Conservation (phyloP, 805 yeast genomes). For the Priceomyces carsonii region DNA sequence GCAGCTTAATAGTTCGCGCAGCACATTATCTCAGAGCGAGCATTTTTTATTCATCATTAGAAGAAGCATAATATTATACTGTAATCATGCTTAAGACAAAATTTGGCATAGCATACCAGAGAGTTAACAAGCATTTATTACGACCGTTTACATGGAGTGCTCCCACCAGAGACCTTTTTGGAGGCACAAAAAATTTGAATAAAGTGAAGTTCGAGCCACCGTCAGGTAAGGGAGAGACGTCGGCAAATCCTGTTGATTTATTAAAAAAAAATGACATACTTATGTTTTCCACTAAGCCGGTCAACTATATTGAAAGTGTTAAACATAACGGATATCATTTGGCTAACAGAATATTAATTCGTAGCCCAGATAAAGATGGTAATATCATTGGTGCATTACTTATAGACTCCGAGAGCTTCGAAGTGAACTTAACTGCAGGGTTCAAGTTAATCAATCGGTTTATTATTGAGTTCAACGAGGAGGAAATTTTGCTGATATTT, state of each 20-base stretch:
- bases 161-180: slow-evolving; percentile 12
- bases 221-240: slow-evolving; percentile 36
- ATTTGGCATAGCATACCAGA: too few relatives aligned
- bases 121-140: too few relatives aligned
- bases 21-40: too few relatives aligned
- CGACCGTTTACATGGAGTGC: too few relatives aligned
- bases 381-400: slow-evolving; percentile 49
- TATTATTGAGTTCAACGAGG: slow-evolving; percentile 50
- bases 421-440: slow-evolving; percentile 53
- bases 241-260: slow-evolving; percentile 44
- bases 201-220: slow-evolving; percentile 25
- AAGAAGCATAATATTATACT: too few relatives aligned
- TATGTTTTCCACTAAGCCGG: slow-evolving; percentile 41
- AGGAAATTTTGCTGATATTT: slow-evolving; percentile 47
- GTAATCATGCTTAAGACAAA: too few relatives aligned
- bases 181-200: slow-evolving; percentile 9
- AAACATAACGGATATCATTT: slow-evolving; percentile 60
- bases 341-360: slow-evolving; percentile 51
- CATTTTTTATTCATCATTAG: too few relatives aligned
- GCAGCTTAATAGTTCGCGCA: too few relatives aligned
- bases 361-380: slow-evolving; percentile 39
- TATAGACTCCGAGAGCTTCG: slow-evolving; percentile 60
- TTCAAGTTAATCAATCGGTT: slow-evolving; percentile 49
- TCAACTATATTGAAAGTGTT: slow-evolving; percentile 44
- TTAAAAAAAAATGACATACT: slow-evolving; percentile 45